A percentile compares a stretch with the other conserved stretches of the same genome.
Evolutionary conservation across 805 yeast species (phyloP).

Genomic region (Suhomyces faveliae): DNA sequence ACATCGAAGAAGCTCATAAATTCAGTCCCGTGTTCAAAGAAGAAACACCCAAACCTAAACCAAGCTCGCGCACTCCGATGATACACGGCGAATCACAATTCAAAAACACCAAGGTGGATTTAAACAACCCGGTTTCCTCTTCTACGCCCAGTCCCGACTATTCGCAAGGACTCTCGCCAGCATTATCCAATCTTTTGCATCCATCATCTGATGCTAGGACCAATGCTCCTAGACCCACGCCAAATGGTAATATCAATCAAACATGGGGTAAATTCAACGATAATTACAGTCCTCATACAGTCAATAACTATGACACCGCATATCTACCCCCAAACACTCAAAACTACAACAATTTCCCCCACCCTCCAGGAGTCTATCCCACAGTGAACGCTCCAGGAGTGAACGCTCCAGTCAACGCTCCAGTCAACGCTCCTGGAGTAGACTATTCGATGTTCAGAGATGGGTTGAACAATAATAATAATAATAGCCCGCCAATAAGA

Average conservation of each 20-base stretch:
- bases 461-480: background rate
- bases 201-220: background rate
- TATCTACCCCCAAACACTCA: background rate
- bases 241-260: background rate
- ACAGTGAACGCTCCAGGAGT: too few relatives aligned
- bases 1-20: background rate
- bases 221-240: background rate
- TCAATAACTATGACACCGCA: background rate
- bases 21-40: background rate
- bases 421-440: too few relatives aligned
- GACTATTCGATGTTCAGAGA: background rate
- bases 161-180: conserved; percentile 9
- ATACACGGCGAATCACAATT: background rate
- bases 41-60: background rate
- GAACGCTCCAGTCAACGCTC: too few relatives aligned
- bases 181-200: conserved; percentile 24
- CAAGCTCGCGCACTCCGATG: background rate
- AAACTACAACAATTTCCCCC: background rate
- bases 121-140: background rate
- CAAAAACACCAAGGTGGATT: background rate
- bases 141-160: background rate
- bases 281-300: background rate
- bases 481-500: background rate
- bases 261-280: background rate
- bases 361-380: too few relatives aligned